Base-by-base conservation (phyloP, 768 basidiomycete genomes). In the Melanogaster broomeanus region DNA sequence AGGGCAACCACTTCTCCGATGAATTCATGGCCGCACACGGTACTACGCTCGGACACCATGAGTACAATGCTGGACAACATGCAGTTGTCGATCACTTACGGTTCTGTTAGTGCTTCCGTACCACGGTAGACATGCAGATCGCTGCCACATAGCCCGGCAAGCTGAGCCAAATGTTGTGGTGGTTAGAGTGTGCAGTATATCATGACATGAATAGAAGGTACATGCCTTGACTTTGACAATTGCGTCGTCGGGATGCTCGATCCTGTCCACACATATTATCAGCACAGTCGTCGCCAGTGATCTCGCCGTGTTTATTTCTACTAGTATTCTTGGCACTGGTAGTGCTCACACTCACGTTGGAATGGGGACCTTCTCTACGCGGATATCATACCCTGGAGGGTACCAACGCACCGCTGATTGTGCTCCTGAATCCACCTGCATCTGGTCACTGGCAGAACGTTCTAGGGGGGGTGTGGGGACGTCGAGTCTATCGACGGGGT, bases 61-160 rank as follows among this genome's bases (percentile, higher is more conserved):
- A 49, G 44, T 33, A 27, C 3, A n/a, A n/a, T 25, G 19, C 18
- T 31, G 25, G 46, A 31, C 4, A 33, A 22, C 21, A 11, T 34
- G 42, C 15, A 30, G 16, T 19, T 22, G 30, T 33, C 19, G 35
- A 38, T 48, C 56, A 63, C 83, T 58, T 59, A 87, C 87, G 77
- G 72, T 62, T 79, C 72, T 33, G 74, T 68, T 27, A 81, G 68
- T 4, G 71, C 75, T 45, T 73, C 80, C 45, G 83, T 81, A 2
- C 87, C 87, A 41, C 89, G 77, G 64, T 90, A 92, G 28, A 83
- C 63, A 56, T 91, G 90, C 18, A 89, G 72, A 72, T 90, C 88
- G 55, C 86, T 87, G 71, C 83, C 87, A 60, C 87, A 89, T 10
- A 88, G 67, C 18, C 80, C 87, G 19, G 82, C 80, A 25, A 85